Percentiles rank a stretch among this genome's conserved stretches.
Conservation (phyloP, 306 rosid species). For the Coriaria nepalensis region DNA sequence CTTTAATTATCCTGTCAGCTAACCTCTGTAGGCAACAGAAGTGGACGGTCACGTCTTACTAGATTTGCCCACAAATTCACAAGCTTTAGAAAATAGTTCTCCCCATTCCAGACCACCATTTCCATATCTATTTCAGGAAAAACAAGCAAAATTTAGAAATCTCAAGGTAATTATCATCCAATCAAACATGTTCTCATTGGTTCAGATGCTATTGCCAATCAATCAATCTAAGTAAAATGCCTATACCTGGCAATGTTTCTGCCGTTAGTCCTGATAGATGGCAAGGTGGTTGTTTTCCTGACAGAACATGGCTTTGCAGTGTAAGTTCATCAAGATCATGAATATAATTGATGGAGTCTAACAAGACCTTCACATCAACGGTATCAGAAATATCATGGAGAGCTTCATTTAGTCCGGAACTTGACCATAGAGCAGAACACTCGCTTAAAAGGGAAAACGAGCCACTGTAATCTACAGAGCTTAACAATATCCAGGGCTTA, state of each 20-base stretch:
- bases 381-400: constrained; percentile 32
- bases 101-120: constrained; percentile 62
- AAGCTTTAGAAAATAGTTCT: constrained; percentile 44
- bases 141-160: neutral
- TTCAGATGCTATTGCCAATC: too few relatives aligned
- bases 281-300: constrained; percentile 48
- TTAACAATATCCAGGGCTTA: constrained; percentile 56
- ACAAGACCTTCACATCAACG: constrained; percentile 27
- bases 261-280: constrained; percentile 54
- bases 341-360: constrained; percentile 48
- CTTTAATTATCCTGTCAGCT: constrained; percentile 14
- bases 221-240: neutral
- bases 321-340: constrained; percentile 42
- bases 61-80: constrained; percentile 83
- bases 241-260: constrained; percentile 57
- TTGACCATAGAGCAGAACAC: constrained; percentile 55
- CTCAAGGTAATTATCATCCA: neutral
- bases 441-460: constrained; percentile 43
- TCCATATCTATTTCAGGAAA: constrained; percentile 43
- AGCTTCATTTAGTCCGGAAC: constrained; percentile 69
- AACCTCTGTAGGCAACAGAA: constrained; percentile 12
- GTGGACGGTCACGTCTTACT: constrained; percentile 48
- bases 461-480: constrained; percentile 25
- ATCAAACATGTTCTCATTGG: too few relatives aligned
- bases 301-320: constrained; percentile 32